Conservation (phyloP, 768 basidiomycete genomes). For the Suillus occidentalis region DNA sequence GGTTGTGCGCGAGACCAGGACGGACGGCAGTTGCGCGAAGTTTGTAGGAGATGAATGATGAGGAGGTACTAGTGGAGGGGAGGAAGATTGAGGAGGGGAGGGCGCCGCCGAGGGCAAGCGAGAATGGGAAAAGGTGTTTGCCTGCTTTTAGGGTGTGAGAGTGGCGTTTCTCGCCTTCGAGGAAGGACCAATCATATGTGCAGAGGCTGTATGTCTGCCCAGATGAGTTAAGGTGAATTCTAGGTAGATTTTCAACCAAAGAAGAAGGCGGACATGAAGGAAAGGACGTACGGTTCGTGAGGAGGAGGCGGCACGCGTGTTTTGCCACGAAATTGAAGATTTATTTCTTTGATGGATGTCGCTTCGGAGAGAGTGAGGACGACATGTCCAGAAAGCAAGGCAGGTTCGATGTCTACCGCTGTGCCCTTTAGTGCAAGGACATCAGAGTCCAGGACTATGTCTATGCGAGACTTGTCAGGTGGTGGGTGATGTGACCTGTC, state of each 20-base stretch:
- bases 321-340: slow-evolving; percentile 82
- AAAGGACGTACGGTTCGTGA: slow-evolving; percentile 56
- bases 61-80: slow-evolving; percentile 48
- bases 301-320: slow-evolving; percentile 63
- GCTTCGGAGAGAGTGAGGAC: slow-evolving; percentile 77
- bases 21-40: slow-evolving; percentile 84
- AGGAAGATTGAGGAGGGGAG: slow-evolving; percentile 71
- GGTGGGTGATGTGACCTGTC: slow-evolving; percentile 40
- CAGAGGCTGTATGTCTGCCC: slow-evolving; percentile 63
- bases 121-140: slow-evolving; percentile 90
- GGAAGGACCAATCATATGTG: slow-evolving; percentile 90
- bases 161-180: slow-evolving; percentile 77
- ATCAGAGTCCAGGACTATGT: slow-evolving; percentile 75
- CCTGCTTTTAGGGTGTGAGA: slow-evolving; percentile 95
- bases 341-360: slow-evolving; percentile 82
- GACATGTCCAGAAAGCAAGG: slow-evolving; percentile 78
- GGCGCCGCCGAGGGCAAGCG: slow-evolving; percentile 79
- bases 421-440: slow-evolving; percentile 73
- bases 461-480: slow-evolving; percentile 55
- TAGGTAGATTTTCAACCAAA: slow-evolving; percentile 1
- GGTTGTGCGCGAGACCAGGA: slow-evolving; percentile 69
- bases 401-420: slow-evolving; percentile 82
- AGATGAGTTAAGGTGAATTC: slow-evolving; percentile 27
- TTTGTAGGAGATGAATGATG: slow-evolving; percentile 81
- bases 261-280: slow-evolving; percentile 12